Evolutionary conservation across 352 stramenopile genomes (phyloP).

Genomic region (Globisporangium middletonii): DNA sequence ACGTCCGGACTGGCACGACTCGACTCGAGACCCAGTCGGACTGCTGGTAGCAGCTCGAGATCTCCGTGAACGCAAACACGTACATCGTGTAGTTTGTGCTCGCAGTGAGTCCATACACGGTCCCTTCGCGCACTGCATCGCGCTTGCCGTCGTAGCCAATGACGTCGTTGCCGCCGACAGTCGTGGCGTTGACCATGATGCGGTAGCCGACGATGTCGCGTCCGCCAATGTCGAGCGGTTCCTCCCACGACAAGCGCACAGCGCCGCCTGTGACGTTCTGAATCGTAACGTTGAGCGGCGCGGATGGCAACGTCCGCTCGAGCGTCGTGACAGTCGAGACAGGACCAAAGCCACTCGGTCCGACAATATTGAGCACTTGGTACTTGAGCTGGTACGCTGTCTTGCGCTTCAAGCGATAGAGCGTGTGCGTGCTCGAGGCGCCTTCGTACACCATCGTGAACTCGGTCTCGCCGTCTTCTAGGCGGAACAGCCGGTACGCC

Average conservation of each 20-base stretch:
- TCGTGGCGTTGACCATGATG: slow-evolving; percentile 21
- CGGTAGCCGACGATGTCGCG: slow-evolving; percentile 39
- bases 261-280: slow-evolving; percentile 32
- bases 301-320: slow-evolving; percentile 33
- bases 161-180: slow-evolving; percentile 1
- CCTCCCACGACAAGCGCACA: slow-evolving; percentile 32
- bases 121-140: slow-evolving; percentile 12
- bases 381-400: slow-evolving; percentile 44
- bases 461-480: slow-evolving; percentile 13
- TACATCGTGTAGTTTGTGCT: slow-evolving; percentile 26
- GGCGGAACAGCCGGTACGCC: slow-evolving; percentile 33
- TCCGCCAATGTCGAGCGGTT: slow-evolving; percentile 51
- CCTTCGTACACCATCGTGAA: slow-evolving; percentile 29
- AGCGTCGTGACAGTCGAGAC: slow-evolving; percentile 24
- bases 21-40: slow-evolving; percentile 17
- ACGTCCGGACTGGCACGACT: slow-evolving; percentile 9
- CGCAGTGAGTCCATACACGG: slow-evolving; percentile 23
- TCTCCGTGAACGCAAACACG: slow-evolving; percentile 27
- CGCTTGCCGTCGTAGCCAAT: slow-evolving; percentile 49
- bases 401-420: slow-evolving; percentile 27
- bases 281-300: slow-evolving; percentile 24
- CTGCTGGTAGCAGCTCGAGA: slow-evolving; percentile 26
- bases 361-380: slow-evolving; percentile 39
- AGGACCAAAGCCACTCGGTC: slow-evolving; percentile 28
- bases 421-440: slow-evolving; percentile 10